These are phyloP conservation scores for Hymenochaete sp. DNA, from an alignment of 1,284 basidiomycete species.

Conservation along the genomic window DNA sequence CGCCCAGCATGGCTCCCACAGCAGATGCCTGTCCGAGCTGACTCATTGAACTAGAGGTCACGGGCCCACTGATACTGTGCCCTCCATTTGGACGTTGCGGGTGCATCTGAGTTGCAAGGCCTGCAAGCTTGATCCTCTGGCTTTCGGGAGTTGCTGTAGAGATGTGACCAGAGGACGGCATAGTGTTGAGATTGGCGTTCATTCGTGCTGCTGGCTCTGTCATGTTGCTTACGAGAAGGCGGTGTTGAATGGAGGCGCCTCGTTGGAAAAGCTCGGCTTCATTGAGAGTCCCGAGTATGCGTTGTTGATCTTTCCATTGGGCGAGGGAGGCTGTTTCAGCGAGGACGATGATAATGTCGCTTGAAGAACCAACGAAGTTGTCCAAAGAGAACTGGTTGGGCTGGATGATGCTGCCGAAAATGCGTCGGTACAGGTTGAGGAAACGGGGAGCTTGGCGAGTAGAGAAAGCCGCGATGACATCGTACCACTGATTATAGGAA, in stretches of 20 bases:
- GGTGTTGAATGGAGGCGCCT: constrained; percentile 57
- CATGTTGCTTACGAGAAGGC: constrained; percentile 34
- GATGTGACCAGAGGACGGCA: neutral
- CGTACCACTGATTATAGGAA: constrained; percentile 50
- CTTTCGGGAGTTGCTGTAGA: neutral
- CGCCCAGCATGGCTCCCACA: constrained; percentile 2
- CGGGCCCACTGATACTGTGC: too few species aligned
- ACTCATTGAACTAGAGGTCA: neutral
- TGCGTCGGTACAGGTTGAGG: constrained; percentile 51
- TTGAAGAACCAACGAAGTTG: constrained; percentile 61
- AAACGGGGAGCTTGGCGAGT: constrained; percentile 55
- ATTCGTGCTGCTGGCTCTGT: constrained; percentile 25
- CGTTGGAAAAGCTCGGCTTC: constrained; percentile 59
- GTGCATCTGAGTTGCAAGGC: constrained; percentile 4
- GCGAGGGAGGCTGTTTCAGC: constrained; percentile 67
- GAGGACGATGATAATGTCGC: constrained; percentile 64
- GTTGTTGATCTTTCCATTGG: constrained; percentile 56
- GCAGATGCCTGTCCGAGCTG: constrained; percentile 3
- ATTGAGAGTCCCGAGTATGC: constrained; percentile 56
- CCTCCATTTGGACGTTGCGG: constrained; percentile 10
- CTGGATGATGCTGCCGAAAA: constrained; percentile 35
- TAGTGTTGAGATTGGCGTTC: constrained; percentile 29
- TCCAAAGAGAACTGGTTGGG: constrained; percentile 41
- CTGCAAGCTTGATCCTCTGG: neutral
- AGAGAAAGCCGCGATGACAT: constrained; percentile 61